Conservation (phyloP, 306 rosid genomes). For the Begonia masoniana region DNA sequence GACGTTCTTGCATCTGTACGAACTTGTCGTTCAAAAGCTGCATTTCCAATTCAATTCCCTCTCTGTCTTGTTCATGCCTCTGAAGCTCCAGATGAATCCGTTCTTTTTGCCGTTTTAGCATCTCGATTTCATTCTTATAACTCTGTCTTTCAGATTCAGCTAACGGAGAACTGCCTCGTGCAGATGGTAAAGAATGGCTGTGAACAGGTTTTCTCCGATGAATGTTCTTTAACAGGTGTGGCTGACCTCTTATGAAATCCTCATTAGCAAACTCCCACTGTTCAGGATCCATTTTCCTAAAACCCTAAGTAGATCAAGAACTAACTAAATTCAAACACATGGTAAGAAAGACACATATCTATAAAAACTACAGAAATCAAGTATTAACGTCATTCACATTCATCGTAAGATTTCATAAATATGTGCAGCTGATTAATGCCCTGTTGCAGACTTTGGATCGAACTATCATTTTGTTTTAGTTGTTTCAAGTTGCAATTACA, state of each 20-base stretch:
- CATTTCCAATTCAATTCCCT: constrained; percentile 21
- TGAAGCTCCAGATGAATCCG: constrained; percentile 34
- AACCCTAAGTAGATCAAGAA: constrained; percentile 44
- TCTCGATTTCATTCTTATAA: constrained; percentile 43
- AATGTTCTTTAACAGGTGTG: constrained; percentile 61
- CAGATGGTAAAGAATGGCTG: constrained; percentile 65
- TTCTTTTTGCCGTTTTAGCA: constrained; percentile 36
- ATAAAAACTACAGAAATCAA: no score
- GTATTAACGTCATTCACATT: no score
- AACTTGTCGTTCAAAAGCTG: constrained; percentile 30
- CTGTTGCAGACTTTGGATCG: no score
- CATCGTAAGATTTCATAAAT: no score
- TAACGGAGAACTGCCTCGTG: constrained; percentile 28
- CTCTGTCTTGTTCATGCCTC: constrained; percentile 37
- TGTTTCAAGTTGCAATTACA: no score
- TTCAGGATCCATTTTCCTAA: constrained; percentile 66
- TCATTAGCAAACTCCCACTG: constrained; percentile 87
- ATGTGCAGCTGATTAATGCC: no score
- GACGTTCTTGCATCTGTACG: constrained; percentile 33
- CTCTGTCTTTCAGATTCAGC: constrained; percentile 41
- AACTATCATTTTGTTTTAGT: no score
- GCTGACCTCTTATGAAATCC: constrained; percentile 62
- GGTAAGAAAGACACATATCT: background rate
- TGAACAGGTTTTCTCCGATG: constrained; percentile 70
- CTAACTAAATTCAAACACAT: background rate